Conservation (phyloP, 1,139 yeast species). For the Yamadazyma triangularis region DNA sequence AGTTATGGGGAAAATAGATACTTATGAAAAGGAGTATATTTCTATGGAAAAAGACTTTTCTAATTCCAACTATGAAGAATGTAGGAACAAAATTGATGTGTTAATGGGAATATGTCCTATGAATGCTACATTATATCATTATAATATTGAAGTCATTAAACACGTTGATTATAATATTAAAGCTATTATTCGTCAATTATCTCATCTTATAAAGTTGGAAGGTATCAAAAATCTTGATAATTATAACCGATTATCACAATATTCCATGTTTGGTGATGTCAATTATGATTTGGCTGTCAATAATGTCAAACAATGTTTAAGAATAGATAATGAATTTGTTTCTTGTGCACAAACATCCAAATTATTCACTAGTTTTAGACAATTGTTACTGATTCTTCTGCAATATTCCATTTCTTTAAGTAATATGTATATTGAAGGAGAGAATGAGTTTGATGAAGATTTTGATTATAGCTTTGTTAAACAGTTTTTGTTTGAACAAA, state of each 20-base stretch:
- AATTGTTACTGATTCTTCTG: constrained; percentile 35
- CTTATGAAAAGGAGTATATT: constrained; percentile 15
- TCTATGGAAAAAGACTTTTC: constrained; percentile 14
- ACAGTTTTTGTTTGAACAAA: constrained; percentile 25
- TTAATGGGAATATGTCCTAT: constrained; percentile 22
- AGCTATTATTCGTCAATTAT: constrained; percentile 20
- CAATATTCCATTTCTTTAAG: constrained; percentile 37
- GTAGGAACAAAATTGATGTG: constrained; percentile 18
- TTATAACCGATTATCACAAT: constrained; percentile 31
- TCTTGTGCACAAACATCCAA: constrained; percentile 51
- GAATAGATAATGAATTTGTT: constrained; percentile 62
- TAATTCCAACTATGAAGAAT: constrained; percentile 14
- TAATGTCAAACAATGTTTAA: constrained; percentile 55
- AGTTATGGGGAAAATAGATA: constrained; percentile 12
- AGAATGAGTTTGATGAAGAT: constrained; percentile 12
- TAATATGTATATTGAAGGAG: constrained; percentile 26
- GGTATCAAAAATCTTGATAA: constrained; percentile 30
- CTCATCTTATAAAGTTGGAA: constrained; percentile 23
- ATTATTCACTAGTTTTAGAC: constrained; percentile 30
- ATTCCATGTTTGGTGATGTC: constrained; percentile 45
- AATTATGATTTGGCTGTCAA: constrained; percentile 49
- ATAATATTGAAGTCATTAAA: constrained; percentile 17
- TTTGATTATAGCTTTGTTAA: constrained; percentile 24
- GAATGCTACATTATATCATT: constrained; percentile 11
- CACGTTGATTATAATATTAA: constrained; percentile 14